Base-by-base conservation (phyloP, 371 early-diverging fungal genomes). In the Lichtheimia hyalospora region DNA sequence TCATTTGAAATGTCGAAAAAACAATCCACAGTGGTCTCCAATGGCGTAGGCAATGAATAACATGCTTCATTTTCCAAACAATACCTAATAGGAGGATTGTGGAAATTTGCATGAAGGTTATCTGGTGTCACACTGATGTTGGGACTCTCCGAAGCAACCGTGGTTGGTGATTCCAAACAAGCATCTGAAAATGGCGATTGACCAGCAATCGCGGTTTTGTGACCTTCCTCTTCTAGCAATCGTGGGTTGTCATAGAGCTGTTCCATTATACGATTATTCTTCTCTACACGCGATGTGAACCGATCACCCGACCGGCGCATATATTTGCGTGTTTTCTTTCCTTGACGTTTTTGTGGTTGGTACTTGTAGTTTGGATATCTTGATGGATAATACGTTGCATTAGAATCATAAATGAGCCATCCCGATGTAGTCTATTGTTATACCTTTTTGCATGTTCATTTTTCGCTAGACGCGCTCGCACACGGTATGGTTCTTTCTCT, bases 401-500 rank as follows among this genome's bases (percentile, higher is more conserved):
- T n/a, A 46, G 21, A 2, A 21, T 8, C 18, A 21, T 18, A 18
- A 1, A 7, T 18, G 21, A 18, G 16, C 15, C n/a, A 18, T 1
- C 20, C 28, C n/a, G n/a, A n/a, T n/a, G n/a, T n/a, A n/a, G n/a
- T n/a, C 14, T 24, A 46, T 18, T 5, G 25, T 23, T 2, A 58
- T 51, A 64, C 62, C 28, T 21, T 25, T 43, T 25, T 16, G 23
- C 73, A 69, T 89, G 89, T 57, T 81, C 79, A 48, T 69, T 57
- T 57, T 83, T 83, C 10, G 76, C 80, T 16, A 72, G 48, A 49
- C 84, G 82, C 5, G 89, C 89, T 58, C 74, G 73, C 62, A 78
- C 75, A 12, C 79, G 69, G 61, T 83, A 89, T 44, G 69, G 65
- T 41, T 82, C 76, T 69, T 85, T 88, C 34, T 84, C 81, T 8